Evolutionary conservation across 2,329 filamentous ascomycete genomes (phyloP), one percentile per base, ranked within the genome.

Genomic region (Xylaria sp.): DNA sequence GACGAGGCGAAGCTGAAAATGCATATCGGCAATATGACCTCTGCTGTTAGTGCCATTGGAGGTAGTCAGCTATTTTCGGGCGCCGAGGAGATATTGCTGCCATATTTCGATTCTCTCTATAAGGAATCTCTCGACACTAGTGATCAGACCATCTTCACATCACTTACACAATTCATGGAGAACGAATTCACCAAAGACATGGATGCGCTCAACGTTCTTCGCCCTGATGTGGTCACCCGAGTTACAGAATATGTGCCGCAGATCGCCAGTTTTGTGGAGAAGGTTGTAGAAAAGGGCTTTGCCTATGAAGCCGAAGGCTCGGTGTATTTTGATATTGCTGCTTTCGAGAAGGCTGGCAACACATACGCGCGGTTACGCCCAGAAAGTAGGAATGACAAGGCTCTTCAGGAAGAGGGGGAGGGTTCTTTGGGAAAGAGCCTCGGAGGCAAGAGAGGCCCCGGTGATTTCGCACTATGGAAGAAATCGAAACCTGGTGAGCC

Each of bases 401-500:
- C 90, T 3, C 83, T 97, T 28, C 90, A 92, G 73, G 93, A 93
- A 8, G 95, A 98, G 74, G 95, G 95, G 10, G 96, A 98, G 78
- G 95, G 95, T 0, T 92, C 94, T 0, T 79, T 97, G 52, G 88
- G 87, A 0, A 89, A 88, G 75, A 84, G 83, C 66, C 76, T 86
- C 0, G 84, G 83, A 10, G 86, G 83, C 73, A 98, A 98, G 83
- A 89, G 90, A 62, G 90, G 89, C 28, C 84, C 90, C 1, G 90
- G 91, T 7, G 94, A 98, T 76, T 98, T 98, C 80, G 94, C 94
- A 0, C 83, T 98, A 1, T 97, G 94, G 94, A 98, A 98, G 79
- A 90, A 91, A 62, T 94, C 91, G 1, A 97, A 97, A 81, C 89
- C 93, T 15, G 95, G 95, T 50, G 95, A 98, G 83, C 95, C 95